These are phyloP conservation scores for Atkinsonella texensis DNA, from an alignment of 2,329 filamentous ascomycete species.

Conservation along the genomic window DNA sequence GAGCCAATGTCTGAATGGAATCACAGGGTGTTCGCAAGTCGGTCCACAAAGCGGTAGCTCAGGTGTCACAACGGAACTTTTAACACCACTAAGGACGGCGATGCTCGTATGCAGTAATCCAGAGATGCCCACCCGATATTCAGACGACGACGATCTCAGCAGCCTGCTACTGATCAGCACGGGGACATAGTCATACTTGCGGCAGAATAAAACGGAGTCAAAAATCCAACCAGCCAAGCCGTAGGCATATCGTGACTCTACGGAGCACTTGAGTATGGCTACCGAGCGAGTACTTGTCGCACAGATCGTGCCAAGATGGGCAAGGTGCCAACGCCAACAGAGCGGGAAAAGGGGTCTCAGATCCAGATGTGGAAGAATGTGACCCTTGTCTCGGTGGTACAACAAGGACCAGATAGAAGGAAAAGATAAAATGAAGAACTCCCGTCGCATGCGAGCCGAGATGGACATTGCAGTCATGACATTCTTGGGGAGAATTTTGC, in stretches of 20 bases:
- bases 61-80: not conserved
- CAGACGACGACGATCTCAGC: not conserved
- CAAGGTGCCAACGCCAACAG: conserved; percentile 1
- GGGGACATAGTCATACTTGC: not conserved
- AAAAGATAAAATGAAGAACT: not conserved
- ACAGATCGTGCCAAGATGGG: not conserved
- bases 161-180: not conserved
- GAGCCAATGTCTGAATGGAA: not conserved
- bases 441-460: not conserved
- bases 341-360: not conserved
- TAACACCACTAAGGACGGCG: not conserved
- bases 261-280: too few species aligned
- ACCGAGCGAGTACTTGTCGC: not conserved
- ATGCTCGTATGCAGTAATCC: conserved; percentile 1
- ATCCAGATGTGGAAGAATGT: conserved; percentile 1
- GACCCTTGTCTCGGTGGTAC: not conserved
- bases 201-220: not conserved
- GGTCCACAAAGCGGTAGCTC: conserved; percentile 1
- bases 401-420: not conserved
- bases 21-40: not conserved
- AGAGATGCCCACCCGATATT: not conserved
- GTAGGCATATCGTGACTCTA: not conserved
- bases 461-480: not conserved
- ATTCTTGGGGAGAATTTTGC: not conserved
- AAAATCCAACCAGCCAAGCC: not conserved